Evolutionary conservation across 441 rosid genomes (phyloP).

Genomic region (Lagerstroemia fauriei): DNA sequence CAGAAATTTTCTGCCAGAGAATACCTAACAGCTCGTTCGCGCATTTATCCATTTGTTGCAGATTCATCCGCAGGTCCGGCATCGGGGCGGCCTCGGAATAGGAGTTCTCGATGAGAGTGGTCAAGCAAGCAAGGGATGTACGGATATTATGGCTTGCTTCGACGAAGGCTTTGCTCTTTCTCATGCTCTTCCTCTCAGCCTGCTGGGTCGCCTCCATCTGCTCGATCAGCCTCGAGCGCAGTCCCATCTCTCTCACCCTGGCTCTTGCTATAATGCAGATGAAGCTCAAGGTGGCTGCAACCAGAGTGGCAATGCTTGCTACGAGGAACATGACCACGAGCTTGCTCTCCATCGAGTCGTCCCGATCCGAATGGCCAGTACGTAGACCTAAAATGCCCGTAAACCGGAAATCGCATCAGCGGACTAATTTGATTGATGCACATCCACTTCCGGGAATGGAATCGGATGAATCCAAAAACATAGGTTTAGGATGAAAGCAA

Average conservation of each 20-base stretch:
- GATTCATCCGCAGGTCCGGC: constrained; percentile 42
- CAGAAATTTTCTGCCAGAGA: not conserved
- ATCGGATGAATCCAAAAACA: no score
- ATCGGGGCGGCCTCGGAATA: constrained; percentile 41
- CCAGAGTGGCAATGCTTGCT: constrained; percentile 26
- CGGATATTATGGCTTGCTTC: constrained; percentile 83
- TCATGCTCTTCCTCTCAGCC: constrained; percentile 79
- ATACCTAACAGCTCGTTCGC: constrained; percentile 60
- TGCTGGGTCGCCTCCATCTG: constrained; percentile 81
- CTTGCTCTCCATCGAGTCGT: constrained; percentile 30
- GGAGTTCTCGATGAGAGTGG: constrained; percentile 53
- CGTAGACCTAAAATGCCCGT: constrained; percentile 48
- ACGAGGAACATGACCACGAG: constrained; percentile 35
- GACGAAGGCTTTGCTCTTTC: constrained; percentile 70
- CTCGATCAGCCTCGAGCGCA: constrained; percentile 52
- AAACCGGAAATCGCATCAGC: not conserved
- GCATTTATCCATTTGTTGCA: constrained; percentile 51
- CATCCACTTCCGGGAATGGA: no score
- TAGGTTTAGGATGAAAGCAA: not conserved
- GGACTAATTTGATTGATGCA: no score
- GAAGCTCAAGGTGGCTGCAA: constrained; percentile 36
- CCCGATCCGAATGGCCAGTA: constrained; percentile 53
- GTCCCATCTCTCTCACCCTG: constrained; percentile 46
- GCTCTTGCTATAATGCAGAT: constrained; percentile 41
- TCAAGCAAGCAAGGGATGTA: constrained; percentile 58